Conservation (phyloP, 176 grass and related monocot species). For the Phragmites australis region DNA sequence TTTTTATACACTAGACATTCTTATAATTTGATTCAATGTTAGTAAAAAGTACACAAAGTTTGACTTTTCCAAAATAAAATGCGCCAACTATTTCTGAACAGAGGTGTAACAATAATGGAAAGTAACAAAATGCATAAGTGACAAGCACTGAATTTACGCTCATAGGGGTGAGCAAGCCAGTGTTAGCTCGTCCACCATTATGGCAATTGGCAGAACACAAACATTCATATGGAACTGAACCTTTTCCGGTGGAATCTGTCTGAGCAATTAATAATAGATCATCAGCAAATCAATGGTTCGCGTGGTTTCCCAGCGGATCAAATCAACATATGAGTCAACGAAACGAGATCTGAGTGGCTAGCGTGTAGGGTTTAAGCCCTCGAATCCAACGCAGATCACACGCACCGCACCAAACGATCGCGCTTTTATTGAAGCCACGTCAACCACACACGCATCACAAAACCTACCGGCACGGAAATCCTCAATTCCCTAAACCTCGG, state of each 20-base stretch:
- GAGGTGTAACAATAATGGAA: neutral
- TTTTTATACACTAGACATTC: no score
- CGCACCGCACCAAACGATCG: neutral
- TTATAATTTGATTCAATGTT: no score
- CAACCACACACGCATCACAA: neutral
- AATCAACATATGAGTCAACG: neutral
- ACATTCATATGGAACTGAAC: neutral
- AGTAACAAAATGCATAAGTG: neutral
- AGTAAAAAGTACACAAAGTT: no score
- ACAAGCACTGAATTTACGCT: neutral
- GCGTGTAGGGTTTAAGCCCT: conserved; percentile 32
- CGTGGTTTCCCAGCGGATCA: neutral
- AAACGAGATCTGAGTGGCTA: conserved; percentile 25
- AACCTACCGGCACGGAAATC: neutral
- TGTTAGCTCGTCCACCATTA: neutral
- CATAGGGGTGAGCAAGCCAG: neutral
- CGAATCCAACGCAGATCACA: conserved; percentile 31
- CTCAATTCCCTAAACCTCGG: neutral
- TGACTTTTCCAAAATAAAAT: no score
- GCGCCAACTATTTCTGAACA: no score
- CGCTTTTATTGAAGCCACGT: neutral
- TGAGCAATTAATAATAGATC: neutral
- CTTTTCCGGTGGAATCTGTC: neutral
- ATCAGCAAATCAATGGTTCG: neutral
- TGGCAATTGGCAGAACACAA: neutral